A percentile compares a stretch with the other conserved stretches of the same genome.
These are phyloP conservation scores for Debaryomyces subglobosus DNA, from an alignment of 1,139 yeast genomes.

Conservation along the genomic window DNA sequence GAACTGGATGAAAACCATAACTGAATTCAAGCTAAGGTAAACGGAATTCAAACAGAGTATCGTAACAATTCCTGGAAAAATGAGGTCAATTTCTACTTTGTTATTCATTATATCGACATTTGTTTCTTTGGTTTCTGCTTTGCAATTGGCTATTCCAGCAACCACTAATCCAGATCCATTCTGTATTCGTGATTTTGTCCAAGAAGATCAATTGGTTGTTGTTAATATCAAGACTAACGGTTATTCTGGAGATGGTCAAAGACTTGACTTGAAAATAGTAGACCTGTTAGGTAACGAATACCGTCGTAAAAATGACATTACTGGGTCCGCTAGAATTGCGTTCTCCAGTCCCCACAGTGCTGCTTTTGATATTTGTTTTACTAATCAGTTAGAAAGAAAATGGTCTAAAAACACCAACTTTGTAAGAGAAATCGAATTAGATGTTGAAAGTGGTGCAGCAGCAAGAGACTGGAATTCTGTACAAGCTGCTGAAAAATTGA, in stretches of 20 bases:
- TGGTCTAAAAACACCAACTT: constrained; percentile 36
- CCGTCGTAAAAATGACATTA: constrained; percentile 64
- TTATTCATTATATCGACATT: constrained; percentile 14
- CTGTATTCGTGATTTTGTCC: constrained; percentile 90
- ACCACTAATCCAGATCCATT: constrained; percentile 39
- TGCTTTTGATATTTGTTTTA: constrained; percentile 90
- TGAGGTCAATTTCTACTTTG: constrained; percentile 3
- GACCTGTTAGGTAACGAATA: constrained; percentile 75
- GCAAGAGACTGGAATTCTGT: constrained; percentile 98
- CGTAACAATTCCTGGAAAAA: background rate
- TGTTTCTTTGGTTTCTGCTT: constrained; percentile 29
- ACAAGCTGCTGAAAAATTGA: constrained; percentile 89
- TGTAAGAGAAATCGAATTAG: constrained; percentile 76
- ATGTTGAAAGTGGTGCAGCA: constrained; percentile 92
- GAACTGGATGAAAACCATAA: background rate
- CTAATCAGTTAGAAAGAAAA: constrained; percentile 55
- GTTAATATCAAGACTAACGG: constrained; percentile 78
- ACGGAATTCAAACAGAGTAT: background rate
- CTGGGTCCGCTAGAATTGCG: constrained; percentile 69
- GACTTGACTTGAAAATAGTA: constrained; percentile 59
- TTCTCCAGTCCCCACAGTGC: constrained; percentile 84
- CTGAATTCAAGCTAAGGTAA: background rate
- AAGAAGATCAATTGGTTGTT: constrained; percentile 82
- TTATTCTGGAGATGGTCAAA: constrained; percentile 81
- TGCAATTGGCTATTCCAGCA: constrained; percentile 47